Percentiles rank a stretch among this genome's conserved stretches.
Evolutionary conservation across 345 rosid species (phyloP).

Genomic region (Dipteronia dyeriana): DNA sequence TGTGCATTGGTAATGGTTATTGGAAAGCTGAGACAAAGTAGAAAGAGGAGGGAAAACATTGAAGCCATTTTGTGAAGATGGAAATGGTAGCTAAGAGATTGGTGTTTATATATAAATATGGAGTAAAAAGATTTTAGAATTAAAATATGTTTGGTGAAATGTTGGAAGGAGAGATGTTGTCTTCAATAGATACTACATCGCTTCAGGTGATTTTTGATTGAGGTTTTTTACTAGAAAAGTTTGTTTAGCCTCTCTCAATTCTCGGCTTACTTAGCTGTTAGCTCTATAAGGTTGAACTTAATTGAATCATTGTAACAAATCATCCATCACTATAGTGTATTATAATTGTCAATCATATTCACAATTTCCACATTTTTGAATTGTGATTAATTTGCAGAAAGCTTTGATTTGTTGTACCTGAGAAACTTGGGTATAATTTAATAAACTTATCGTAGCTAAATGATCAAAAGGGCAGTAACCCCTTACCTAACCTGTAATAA

Average conservation of each 20-base stretch:
- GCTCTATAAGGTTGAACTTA: neutral
- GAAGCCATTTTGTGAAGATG: constrained; percentile 52
- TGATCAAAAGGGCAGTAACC: neutral
- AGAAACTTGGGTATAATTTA: neutral
- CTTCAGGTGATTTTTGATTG: constrained; percentile 42
- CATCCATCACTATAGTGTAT: too few relatives aligned
- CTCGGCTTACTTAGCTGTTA: neutral
- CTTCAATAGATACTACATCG: constrained; percentile 52
- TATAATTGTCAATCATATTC: too few relatives aligned
- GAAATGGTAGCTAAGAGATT: constrained; percentile 15
- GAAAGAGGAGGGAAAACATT: constrained; percentile 33
- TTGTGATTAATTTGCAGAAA: neutral
- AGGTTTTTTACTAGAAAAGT: neutral
- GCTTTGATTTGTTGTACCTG: too few relatives aligned
- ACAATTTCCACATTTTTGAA: too few relatives aligned
- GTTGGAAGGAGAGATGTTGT: constrained; percentile 50
- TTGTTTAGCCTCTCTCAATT: neutral
- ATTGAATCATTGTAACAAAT: too few relatives aligned
- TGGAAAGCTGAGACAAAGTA: constrained; percentile 41
- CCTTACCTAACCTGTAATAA: constrained; percentile 17
- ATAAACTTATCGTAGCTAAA: neutral
- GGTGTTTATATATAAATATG: constrained; percentile 28
- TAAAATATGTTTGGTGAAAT: constrained; percentile 47
- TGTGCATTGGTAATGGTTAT: constrained; percentile 53
- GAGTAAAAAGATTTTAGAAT: constrained; percentile 15